Evolutionary conservation across 257 asterid genomes (phyloP), one percentile per base, ranked within the genome.

Genomic region (Avicennia marina): DNA sequence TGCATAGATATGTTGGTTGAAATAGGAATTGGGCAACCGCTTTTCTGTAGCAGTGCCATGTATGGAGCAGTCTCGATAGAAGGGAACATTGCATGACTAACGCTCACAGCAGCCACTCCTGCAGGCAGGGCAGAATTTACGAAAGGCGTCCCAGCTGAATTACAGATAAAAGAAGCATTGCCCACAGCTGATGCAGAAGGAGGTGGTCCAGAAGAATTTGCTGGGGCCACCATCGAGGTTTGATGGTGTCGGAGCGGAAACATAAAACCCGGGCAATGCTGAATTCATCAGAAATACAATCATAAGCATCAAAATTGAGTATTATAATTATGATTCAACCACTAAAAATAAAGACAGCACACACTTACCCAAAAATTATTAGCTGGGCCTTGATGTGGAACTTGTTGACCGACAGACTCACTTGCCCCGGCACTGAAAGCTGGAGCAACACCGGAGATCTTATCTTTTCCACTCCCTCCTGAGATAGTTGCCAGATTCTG

Each of bases 341-440:
- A 27, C 27, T 45, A 42, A n/a, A n/a, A n/a, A n/a, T n/a, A 24
- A 56, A 51, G 32, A 38, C 19, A 38, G 2, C 2, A 17, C 18
- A 64, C 16, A 58, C 71, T 63, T 66, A 83, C 93, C 81, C 58
- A 56, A 50, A 73, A 51, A 62, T 66, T 73, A 58, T 70, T 38
- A 56, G 78, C 55, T 55, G 73, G 39, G 55, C 71, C 66, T 42
- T 62, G 81, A 65, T 58, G 69, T 27, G 90, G n/a, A n/a, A n/a
- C n/a, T n/a, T 21, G 6, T 67, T 73, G 80, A 61, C 66, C 68
- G 54, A 53, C 52, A 34, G 64, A 62, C 60, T 56, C 59, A 60
- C 36, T 54, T 41, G 53, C 15, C 10, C 66, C 8, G 48, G 65
- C 29, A 43, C 54, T 75, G 43, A 54, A 55, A 65, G 60, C 49